phyloP scores from a whole-genome alignment of 140 eudicot species.

The Anethum foeniculum region DNA sequence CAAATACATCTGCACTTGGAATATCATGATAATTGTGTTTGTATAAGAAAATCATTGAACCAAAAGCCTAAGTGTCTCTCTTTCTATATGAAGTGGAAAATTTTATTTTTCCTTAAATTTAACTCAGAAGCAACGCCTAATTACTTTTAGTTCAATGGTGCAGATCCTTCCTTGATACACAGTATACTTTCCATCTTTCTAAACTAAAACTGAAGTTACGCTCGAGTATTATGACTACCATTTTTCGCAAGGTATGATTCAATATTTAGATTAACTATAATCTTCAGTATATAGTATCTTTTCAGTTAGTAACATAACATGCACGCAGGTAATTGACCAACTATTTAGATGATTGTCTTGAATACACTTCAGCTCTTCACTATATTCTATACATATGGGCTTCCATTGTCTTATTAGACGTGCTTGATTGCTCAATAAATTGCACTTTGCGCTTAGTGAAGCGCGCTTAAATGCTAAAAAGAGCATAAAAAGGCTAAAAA shows the following conservation, averaged over 20 bases:
- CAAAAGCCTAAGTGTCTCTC: background rate
- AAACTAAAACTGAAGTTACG: constrained; percentile 74
- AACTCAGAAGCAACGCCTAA: background rate
- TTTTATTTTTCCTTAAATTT: background rate
- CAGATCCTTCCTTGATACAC: constrained; percentile 96
- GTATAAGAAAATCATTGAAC: background rate
- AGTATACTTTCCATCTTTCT: constrained; percentile 71
- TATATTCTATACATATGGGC: background rate
- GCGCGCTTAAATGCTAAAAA: too few species aligned
- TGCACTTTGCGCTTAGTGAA: too few species aligned
- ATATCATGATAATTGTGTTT: background rate
- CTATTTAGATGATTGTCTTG: background rate
- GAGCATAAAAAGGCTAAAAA: too few species aligned
- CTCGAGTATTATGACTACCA: constrained; percentile 69
- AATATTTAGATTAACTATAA: constrained; percentile 3
- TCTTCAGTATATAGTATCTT: background rate
- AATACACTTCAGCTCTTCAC: background rate
- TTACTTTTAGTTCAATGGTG: constrained; percentile 23
- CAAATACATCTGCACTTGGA: background rate
- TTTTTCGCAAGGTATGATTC: constrained; percentile 59
- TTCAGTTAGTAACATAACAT: background rate
- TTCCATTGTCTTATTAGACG: background rate
- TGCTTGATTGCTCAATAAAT: too few species aligned
- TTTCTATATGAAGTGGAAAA: background rate
- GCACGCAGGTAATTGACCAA: background rate